Percentiles rank a stretch among this genome's conserved stretches.
Conservation (phyloP, 2,329 filamentous ascomycete genomes). For the Chrysoporthe cubensis region DNA sequence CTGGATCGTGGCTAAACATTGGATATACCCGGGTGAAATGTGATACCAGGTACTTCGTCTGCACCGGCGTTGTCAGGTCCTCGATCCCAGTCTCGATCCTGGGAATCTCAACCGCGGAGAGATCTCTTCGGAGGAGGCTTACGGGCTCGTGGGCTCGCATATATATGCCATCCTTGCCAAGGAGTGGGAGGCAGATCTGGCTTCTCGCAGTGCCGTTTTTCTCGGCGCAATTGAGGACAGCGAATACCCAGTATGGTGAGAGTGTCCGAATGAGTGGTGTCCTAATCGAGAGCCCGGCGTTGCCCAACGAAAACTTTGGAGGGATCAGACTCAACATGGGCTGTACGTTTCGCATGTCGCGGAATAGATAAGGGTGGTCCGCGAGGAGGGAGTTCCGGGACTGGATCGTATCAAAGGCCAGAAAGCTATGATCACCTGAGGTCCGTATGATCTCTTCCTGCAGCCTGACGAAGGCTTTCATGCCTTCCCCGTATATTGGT, state of each 20-base stretch:
- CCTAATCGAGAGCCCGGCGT: constrained; percentile 31
- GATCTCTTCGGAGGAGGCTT: constrained; percentile 26
- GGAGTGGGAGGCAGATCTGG: constrained; percentile 50
- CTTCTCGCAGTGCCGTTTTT: constrained; percentile 51
- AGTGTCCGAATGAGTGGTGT: constrained; percentile 32
- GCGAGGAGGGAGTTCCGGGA: constrained; percentile 31
- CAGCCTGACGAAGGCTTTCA: constrained; percentile 33
- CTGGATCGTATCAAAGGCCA: constrained; percentile 28
- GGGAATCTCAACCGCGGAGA: constrained; percentile 12
- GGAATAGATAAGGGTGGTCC: constrained; percentile 30
- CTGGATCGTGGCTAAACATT: constrained; percentile 30
- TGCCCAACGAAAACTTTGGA: constrained; percentile 31
- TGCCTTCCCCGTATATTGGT: constrained; percentile 38
- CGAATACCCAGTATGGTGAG: constrained; percentile 44
- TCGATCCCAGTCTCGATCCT: constrained; percentile 16
- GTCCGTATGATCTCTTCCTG: constrained; percentile 34
- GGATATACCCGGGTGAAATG: constrained; percentile 31
- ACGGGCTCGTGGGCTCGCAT: constrained; percentile 31
- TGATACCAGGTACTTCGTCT: constrained; percentile 30
- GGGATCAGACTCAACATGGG: constrained; percentile 27
- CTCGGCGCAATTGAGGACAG: constrained; percentile 52
- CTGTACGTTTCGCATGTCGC: constrained; percentile 20
- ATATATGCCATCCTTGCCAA: constrained; percentile 30
- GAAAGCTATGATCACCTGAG: constrained; percentile 23
- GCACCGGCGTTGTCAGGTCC: constrained; percentile 26